Evolutionary conservation across 768 basidiomycete species (phyloP), one percentile per base, ranked within the genome.

Genomic region (Mycena galericulata): DNA sequence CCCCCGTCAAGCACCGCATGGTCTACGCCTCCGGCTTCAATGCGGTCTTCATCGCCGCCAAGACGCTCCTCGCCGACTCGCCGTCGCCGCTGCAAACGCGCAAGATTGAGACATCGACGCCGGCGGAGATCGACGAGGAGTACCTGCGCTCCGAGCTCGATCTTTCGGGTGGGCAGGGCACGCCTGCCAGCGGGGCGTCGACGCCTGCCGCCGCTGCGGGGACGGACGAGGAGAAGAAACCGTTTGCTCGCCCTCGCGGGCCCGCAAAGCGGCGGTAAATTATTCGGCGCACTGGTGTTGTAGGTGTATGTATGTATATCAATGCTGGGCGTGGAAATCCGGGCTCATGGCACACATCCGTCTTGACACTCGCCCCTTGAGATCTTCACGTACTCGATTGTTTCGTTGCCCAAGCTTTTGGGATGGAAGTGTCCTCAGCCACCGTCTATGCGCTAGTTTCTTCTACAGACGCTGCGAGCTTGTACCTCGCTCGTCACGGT

Each of bases 1-100:
- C 93, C 8, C 92, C 93, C 1, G 86, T 98, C 80, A 95, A 94
- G 74, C 84, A 90, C 68, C 87, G 96, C 47, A 96, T 99, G 94
- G 76, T 98, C 38, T 97, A 97, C 79, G 94, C 95, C 0, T 90
- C 92, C 2, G 90, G 89, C 11, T 87, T 88, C 14, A 73, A 83
- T 12, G 78, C 86, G 22, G 84, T 91, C 9, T 91, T 87, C 73
- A 82, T 84, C 56, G 80, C 86, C 10, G 89, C 87, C 34, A 90
- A 89, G 68, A 80, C 78, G 6, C 74, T 91, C 2, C 82, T 88
- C 68, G 79, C 79, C 56, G 62, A 58, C 62, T 84, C 79, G 17
- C 80, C 79, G 55, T 80, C 80, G 30, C 80, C 83, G 20, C 81
- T 80, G 29, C 79, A 83, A 11, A 67, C 86, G 20, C 86, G 87